A percentile compares a stretch with the other conserved stretches of the same genome.
phyloP scores from a whole-genome alignment of 495 filamentous ascomycete species.

The Lasiosphaeria hispida region DNA sequence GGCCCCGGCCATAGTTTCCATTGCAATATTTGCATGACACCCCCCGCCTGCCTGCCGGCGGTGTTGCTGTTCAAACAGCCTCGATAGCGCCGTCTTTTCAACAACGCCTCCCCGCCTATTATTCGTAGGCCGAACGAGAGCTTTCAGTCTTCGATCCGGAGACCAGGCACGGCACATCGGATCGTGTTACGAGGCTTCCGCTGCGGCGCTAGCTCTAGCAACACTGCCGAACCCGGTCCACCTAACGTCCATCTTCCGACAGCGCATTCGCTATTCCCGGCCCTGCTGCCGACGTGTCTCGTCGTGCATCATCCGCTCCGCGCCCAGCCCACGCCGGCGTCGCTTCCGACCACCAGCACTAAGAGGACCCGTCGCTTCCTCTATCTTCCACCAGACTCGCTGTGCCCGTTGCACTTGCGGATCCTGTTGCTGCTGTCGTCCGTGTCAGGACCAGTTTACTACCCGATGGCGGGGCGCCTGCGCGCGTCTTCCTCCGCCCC shows the following conservation, averaged over 20 bases:
- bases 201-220: conserved; percentile 16
- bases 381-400: conserved; percentile 13
- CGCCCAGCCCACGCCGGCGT: conserved; percentile 23
- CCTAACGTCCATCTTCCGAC: conserved; percentile 31
- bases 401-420: conserved; percentile 26
- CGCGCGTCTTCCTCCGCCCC: conserved; percentile 15
- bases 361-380: conserved; percentile 8
- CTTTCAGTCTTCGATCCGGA: conserved; percentile 6
- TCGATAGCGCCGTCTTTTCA: conserved; percentile 10
- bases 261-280: conserved; percentile 25
- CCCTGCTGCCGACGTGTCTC: conserved; percentile 31
- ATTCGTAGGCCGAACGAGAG: too few relatives aligned
- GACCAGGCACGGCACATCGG: conserved; percentile 28
- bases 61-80: conserved; percentile 10
- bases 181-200: conserved; percentile 31
- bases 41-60: conserved; percentile 6
- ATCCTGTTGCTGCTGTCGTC: conserved; percentile 20
- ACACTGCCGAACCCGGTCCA: conserved; percentile 22
- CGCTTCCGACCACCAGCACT: conserved; percentile 29
- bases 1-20: conserved; percentile 7
- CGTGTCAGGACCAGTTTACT: conserved; percentile 18
- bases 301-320: conserved; percentile 38
- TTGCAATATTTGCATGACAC: conserved; percentile 8
- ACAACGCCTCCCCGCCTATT: not conserved
- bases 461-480: conserved; percentile 34